Base-by-base conservation (phyloP, 768 basidiomycete species). In the Mycena rosella region DNA sequence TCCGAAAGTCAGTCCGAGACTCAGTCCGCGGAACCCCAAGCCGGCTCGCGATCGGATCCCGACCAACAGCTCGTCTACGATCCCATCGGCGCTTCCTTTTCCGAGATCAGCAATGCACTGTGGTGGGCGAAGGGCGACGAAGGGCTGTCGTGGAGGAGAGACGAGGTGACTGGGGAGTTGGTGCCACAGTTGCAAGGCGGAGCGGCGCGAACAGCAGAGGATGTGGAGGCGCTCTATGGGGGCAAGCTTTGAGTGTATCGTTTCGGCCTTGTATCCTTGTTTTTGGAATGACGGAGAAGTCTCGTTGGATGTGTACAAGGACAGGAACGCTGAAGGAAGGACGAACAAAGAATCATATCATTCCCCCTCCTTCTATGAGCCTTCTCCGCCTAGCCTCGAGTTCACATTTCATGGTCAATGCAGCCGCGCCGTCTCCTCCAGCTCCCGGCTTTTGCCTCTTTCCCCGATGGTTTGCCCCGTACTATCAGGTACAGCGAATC, bases 81-180 rank as follows among this genome's bases (percentile, higher is more conserved):
- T 52, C 51, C 51, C 2, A 52, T 52, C 29, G 51, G 34, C 51
- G 32, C 51, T 5, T n/a, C 51, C 30, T 34, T n/a, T 52, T n/a
- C 51, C 9, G 15, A 52, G 20, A n/a, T 52, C 51, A 20, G 51
- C 51, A 52, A 30, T 34, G 18, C 51, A 34, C 51, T 32, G 51
- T 32, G 51, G 51, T 52, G 51, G 51, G 51, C 51, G 26, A 20
- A 20, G 5, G 51, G 32, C 30, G 32, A 52, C 30, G 51, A 52
- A 34, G 51, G 51, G 10, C 18, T 52, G 29, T 22, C 29, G 32
- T 52, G 51, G 51, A 52, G 7, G 18, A 52, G 51, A 20, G 51
- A 52, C 51, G 51, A 52, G 29, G 29, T n/a, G 5, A 51, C 49
- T 17, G 49, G 49, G 8, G 49, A 29, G 27, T 13, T 51, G 27